A percentile compares a stretch with the other conserved stretches of the same genome.
Evolutionary conservation across 208 protist genomes (phyloP).

Genomic region (Crithidia acanthocephali): DNA sequence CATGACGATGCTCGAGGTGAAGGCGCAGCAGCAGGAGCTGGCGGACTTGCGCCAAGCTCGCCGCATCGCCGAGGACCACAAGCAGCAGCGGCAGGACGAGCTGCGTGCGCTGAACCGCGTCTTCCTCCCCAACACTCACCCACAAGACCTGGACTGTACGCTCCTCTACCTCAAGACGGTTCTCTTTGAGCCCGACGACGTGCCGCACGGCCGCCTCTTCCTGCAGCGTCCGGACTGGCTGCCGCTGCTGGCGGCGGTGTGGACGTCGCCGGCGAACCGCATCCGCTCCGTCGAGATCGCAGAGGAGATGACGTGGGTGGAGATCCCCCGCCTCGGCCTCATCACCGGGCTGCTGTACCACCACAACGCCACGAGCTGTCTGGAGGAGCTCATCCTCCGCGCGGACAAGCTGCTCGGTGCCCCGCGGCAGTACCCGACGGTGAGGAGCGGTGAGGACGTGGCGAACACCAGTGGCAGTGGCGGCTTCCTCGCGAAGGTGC

Average conservation of each 20-base stretch:
- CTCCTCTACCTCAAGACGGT: slow-evolving; percentile 66
- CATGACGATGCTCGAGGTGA: slow-evolving; percentile 68
- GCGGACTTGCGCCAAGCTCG: slow-evolving; percentile 44
- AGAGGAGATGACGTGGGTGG: slow-evolving; percentile 39
- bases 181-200: slow-evolving; percentile 55
- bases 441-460: background rate
- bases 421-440: background rate
- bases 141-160: slow-evolving; percentile 42
- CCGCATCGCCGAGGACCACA: slow-evolving; percentile 48
- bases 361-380: slow-evolving; percentile 32
- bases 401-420: slow-evolving; percentile 46
- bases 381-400: slow-evolving; percentile 51
- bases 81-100: slow-evolving; percentile 25
- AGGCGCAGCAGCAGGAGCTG: slow-evolving; percentile 67
- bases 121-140: slow-evolving; percentile 60
- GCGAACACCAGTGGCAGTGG: background rate
- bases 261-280: slow-evolving; percentile 53
- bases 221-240: slow-evolving; percentile 70
- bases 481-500: slow-evolving; percentile 2
- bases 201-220: slow-evolving; percentile 51
- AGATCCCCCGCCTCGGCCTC: slow-evolving; percentile 70
- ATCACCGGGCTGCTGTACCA: slow-evolving; percentile 64
- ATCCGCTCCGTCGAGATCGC: slow-evolving; percentile 50
- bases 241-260: slow-evolving; percentile 55
- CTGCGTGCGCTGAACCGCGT: slow-evolving; percentile 47